Percentiles rank a stretch among this genome's conserved stretches.
phyloP scores from a whole-genome alignment of 257 asterid species.

The Fraxinus pennsylvanica region DNA sequence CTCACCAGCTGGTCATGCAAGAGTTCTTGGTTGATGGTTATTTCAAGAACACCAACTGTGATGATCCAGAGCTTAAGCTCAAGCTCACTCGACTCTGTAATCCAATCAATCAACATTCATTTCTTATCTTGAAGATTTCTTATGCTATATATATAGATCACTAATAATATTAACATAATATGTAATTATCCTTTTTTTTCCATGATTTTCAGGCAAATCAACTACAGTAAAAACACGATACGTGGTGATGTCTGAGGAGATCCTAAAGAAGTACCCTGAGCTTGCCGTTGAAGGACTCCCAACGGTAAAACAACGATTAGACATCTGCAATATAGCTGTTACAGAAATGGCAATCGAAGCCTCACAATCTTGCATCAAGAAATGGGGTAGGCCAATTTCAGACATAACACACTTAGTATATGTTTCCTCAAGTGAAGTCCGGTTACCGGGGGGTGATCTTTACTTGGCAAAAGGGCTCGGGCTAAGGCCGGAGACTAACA shows the following conservation, averaged over 20 bases:
- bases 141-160: neutral
- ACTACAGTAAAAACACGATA: slow-evolving; percentile 94
- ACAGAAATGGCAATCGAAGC: slow-evolving; percentile 94
- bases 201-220: slow-evolving; percentile 62
- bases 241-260: slow-evolving; percentile 95
- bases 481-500: slow-evolving; percentile 55
- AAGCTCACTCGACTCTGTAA: slow-evolving; percentile 89
- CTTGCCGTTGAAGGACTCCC: slow-evolving; percentile 83
- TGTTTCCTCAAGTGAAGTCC: slow-evolving; percentile 92
- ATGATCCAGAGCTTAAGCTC: slow-evolving; percentile 74
- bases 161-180: no score
- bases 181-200: neutral
- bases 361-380: slow-evolving; percentile 65
- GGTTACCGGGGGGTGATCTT: slow-evolving; percentile 94
- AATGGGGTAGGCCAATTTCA: slow-evolving; percentile 75
- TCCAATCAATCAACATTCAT: neutral
- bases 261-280: slow-evolving; percentile 78
- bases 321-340: slow-evolving; percentile 86
- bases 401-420: slow-evolving; percentile 86
- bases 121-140: neutral
- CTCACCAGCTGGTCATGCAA: slow-evolving; percentile 94
- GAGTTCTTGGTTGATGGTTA: slow-evolving; percentile 89
- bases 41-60: slow-evolving; percentile 75
- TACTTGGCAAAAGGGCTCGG: slow-evolving; percentile 89
- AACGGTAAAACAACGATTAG: slow-evolving; percentile 73